Evolutionary conservation across 1,139 yeast genomes (phyloP), one percentile per base, ranked within the genome.

Genomic region (Scheffersomyces parashehatae): DNA sequence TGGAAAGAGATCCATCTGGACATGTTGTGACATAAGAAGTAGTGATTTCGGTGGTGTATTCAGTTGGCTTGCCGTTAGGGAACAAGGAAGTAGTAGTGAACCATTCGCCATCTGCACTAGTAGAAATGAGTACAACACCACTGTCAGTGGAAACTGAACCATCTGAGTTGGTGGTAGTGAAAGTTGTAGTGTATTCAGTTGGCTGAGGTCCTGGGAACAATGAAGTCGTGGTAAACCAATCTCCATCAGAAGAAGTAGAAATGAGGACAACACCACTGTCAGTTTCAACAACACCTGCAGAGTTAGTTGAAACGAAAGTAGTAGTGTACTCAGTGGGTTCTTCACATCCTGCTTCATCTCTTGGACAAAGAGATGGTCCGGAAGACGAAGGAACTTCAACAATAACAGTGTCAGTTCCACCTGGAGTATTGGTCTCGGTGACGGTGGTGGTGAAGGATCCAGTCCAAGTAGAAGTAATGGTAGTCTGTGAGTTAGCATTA

Each of bases 11-110:
- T n/a, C 64, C 64, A 42, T 52, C 51, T 15, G 50, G 20, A 16
- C 20, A 16, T 16, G 20, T 16, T 16, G 20, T 16, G 6, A 16
- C 24, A 28, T 46, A 44, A n/a, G 59, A 52, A 4, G 53, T 47
- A 8, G 51, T 41, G 46, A 50, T 45, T 1, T 58, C 54, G 13
- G 58, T 55, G 11, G 59, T 51, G 51, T 51, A 53, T 12, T 51
- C 53, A 24, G 59, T 51, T 38, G 51, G 49, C 33, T 43, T 5
- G n/a, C 6, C 28, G 10, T 15, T 16, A 5, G 39, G 8, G 13
- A 35, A 28, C 49, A 46, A 35, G 36, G 39, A 46, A 28, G 52
- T 47, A 13, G 54, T 41, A 26, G 55, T 50, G 40, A 38, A 38
- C 33, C 44, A 41, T n/a, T 40, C 38, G 31, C 54, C 52, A 34